Evolutionary conservation across 768 basidiomycete genomes (phyloP).

Genomic region (Leccinum disarticulatum): DNA sequence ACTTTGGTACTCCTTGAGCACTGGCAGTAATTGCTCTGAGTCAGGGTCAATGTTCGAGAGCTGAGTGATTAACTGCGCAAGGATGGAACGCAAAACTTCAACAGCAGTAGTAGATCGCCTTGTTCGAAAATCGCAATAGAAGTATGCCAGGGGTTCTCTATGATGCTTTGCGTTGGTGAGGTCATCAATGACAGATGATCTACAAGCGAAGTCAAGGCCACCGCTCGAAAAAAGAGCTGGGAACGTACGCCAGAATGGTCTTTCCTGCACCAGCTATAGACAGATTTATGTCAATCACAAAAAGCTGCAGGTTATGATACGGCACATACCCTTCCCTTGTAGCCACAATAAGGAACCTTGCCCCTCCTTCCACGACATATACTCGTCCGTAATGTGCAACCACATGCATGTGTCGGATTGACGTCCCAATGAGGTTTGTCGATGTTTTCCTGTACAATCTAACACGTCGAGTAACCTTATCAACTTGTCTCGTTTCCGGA

Average conservation of each 20-base stretch:
- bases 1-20: slow-evolving; percentile 5
- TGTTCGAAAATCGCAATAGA: slow-evolving; percentile 26
- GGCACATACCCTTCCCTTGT: slow-evolving; percentile 16
- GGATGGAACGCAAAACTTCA: slow-evolving; percentile 20
- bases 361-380: too few relatives aligned
- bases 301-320: too few relatives aligned
- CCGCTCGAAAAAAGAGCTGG: too few relatives aligned
- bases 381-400: too few relatives aligned
- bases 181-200: background rate
- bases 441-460: too few relatives aligned
- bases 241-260: background rate
- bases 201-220: background rate
- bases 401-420: too few relatives aligned
- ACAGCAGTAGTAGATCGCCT: slow-evolving; percentile 7
- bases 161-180: background rate
- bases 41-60: background rate
- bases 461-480: too few relatives aligned
- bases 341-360: slow-evolving; percentile 12
- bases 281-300: background rate
- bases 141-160: slow-evolving; percentile 8
- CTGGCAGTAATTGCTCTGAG: background rate
- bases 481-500: too few relatives aligned
- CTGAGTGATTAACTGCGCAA: slow-evolving; percentile 10
- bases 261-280: slow-evolving; percentile 1
- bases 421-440: too few relatives aligned